Evolutionary conservation across 306 rosid genomes (phyloP).

Genomic region (Gastrolobium bilobum): DNA sequence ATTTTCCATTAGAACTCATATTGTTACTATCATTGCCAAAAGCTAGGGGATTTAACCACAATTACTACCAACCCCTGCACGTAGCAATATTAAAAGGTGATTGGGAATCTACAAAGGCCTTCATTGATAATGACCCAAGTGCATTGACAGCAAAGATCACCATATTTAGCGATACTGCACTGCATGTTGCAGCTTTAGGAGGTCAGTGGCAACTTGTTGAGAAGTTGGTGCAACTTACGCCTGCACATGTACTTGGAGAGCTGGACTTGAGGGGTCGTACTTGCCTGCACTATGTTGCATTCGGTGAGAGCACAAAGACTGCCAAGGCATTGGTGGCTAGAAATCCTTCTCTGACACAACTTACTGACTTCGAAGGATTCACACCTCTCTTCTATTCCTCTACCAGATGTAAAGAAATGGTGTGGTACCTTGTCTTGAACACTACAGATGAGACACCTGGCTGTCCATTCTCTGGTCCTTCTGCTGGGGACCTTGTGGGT

Average conservation of each 20-base stretch:
- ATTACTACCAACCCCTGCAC: slow-evolving; percentile 59
- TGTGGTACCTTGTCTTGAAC: slow-evolving; percentile 63
- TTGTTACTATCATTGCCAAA: slow-evolving; percentile 24
- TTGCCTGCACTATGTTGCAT: slow-evolving; percentile 61
- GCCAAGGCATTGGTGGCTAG: slow-evolving; percentile 59
- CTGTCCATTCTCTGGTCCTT: slow-evolving; percentile 57
- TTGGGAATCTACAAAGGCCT: slow-evolving; percentile 55
- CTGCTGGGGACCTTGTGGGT: slow-evolving; percentile 48
- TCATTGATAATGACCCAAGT: slow-evolving; percentile 52
- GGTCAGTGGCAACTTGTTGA: slow-evolving; percentile 58
- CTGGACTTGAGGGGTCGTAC: slow-evolving; percentile 57
- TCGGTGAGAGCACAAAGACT: slow-evolving; percentile 51
- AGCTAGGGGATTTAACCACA: slow-evolving; percentile 57
- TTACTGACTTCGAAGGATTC: slow-evolving; percentile 46
- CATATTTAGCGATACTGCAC: slow-evolving; percentile 38
- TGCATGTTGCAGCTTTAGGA: slow-evolving; percentile 60
- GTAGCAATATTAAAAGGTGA: slow-evolving; percentile 58
- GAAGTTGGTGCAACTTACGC: slow-evolving; percentile 51
- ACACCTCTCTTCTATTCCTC: slow-evolving; percentile 59
- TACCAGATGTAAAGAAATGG: slow-evolving; percentile 53
- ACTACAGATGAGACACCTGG: slow-evolving; percentile 59
- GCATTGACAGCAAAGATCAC: slow-evolving; percentile 58
- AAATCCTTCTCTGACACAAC: slow-evolving; percentile 52
- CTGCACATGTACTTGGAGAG: slow-evolving; percentile 35
- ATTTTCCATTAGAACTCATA: slow-evolving; percentile 30